These are phyloP conservation scores for Fomitopsis pinicola DNA, from an alignment of 1,284 basidiomycete species.

Conservation along the genomic window DNA sequence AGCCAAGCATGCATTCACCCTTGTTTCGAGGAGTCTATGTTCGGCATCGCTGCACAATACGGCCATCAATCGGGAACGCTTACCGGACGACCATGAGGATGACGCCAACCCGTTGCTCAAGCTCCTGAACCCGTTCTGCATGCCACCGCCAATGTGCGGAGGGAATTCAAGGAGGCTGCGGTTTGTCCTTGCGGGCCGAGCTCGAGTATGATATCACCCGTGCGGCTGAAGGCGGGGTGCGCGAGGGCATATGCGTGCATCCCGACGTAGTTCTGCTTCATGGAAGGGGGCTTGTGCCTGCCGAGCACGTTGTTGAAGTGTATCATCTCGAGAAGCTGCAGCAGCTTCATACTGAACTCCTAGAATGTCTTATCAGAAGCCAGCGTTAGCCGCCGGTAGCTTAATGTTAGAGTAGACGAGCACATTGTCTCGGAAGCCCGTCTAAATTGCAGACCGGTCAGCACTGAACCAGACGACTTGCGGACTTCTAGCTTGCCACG, in stretches of 20 bases:
- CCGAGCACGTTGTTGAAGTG: constrained; percentile 18
- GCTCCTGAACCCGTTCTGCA: too few species aligned
- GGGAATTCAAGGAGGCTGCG: neutral
- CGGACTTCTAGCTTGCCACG: constrained; percentile 13
- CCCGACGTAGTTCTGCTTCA: constrained; percentile 24
- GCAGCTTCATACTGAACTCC: constrained; percentile 15
- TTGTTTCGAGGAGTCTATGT: too few species aligned
- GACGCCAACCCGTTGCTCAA: too few species aligned
- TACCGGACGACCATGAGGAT: too few species aligned
- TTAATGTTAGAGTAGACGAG: constrained; percentile 10
- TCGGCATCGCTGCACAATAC: too few species aligned
- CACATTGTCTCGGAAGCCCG: constrained; percentile 16
- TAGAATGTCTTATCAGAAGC: neutral
- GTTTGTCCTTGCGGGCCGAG: constrained; percentile 14
- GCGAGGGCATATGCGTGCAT: constrained; percentile 22
- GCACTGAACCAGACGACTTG: constrained; percentile 8
- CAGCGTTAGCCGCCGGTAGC: constrained; percentile 2
- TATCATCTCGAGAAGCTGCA: constrained; percentile 18
- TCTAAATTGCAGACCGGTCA: too few species aligned
- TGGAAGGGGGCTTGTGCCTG: constrained; percentile 20
- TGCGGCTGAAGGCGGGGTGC: constrained; percentile 27
- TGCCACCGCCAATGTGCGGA: too few species aligned
- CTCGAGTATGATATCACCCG: constrained; percentile 30
- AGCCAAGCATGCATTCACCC: neutral
- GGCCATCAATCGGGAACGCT: too few species aligned